Percentiles rank a stretch among this genome's conserved stretches.
phyloP scores from a whole-genome alignment of 2,329 filamentous ascomycete genomes.

The Aquanectria penicillioides region DNA sequence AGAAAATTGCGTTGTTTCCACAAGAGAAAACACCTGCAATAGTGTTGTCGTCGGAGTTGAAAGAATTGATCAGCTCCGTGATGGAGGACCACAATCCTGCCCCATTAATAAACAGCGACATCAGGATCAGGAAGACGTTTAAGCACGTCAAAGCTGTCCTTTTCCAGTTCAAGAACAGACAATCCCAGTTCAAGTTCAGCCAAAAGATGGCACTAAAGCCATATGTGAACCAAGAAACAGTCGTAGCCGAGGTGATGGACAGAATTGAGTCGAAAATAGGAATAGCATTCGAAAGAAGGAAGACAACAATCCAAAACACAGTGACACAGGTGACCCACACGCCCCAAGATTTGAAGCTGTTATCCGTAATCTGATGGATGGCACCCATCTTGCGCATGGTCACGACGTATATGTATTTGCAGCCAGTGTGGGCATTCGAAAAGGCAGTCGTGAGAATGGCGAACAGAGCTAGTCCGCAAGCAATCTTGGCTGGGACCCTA shows the following conservation, averaged over 20 bases:
- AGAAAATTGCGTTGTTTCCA: constrained; percentile 35
- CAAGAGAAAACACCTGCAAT: constrained; percentile 37
- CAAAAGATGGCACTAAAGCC: constrained; percentile 38
- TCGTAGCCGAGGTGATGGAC: constrained; percentile 38
- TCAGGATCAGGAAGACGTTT: constrained; percentile 33
- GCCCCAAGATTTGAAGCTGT: constrained; percentile 39
- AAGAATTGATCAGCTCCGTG: constrained; percentile 35
- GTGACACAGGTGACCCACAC: constrained; percentile 38
- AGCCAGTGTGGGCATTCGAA: constrained; percentile 38
- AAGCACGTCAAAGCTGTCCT: constrained; percentile 29
- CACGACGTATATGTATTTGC: constrained; percentile 39
- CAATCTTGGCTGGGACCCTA: constrained; percentile 36
- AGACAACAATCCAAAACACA: constrained; percentile 39
- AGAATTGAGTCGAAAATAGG: constrained; percentile 44
- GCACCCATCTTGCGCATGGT: constrained; percentile 32
- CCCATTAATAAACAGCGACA: constrained; percentile 37
- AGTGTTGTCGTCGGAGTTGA: constrained; percentile 17
- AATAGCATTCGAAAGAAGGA: constrained; percentile 41
- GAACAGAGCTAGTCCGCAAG: constrained; percentile 39
- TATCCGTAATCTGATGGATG: constrained; percentile 30
- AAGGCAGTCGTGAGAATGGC: constrained; percentile 38
- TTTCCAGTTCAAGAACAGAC: constrained; percentile 32
- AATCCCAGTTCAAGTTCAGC: constrained; percentile 35
- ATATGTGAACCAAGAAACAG: constrained; percentile 42
- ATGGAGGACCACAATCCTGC: constrained; percentile 40